Base-by-base conservation (phyloP, 1,139 yeast genomes). In the Suhomyces wounanorum region DNA sequence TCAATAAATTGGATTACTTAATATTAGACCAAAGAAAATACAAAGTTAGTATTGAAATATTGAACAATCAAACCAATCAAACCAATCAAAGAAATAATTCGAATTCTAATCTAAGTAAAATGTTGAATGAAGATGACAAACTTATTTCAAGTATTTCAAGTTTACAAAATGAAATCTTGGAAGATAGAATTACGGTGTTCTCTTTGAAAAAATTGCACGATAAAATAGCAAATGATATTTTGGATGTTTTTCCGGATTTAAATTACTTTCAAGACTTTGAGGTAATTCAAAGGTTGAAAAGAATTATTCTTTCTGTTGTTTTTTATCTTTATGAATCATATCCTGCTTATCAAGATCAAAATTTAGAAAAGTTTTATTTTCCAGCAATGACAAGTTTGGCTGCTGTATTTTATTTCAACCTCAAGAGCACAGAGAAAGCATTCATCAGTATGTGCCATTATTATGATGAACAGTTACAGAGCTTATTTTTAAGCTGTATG, bases 361-460 rank as follows among this genome's bases (percentile, higher is more conserved):
- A 47, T 23, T 44, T 51, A 35, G 42, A 50, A 11, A 49, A 40
- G 17, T 59, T 52, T 50, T 68, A 67, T 51, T 58, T 62, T 42
- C 59, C 66, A 4, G 71, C 72, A 2, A 52, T 73, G 45, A 56
- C 56, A 40, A 57, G 67, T 23, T 59, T 82, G 41, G 73, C 76
- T 0, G 82, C 81, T 0, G 62, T 79, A 0, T 61, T 82, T 18
- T 67, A 75, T 40, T 67, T 70, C 50, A 69, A 73, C 51, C 66
- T 73, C 51, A 66, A 67, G 39, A 65, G 74, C 45, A 55, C 65
- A 11, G 59, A 64, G 37, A 71, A 71, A 37, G 70, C 87, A 0
- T 75, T 84, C 48, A 63, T 68, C 1, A 72, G 79, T 14, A 63
- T 84, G 38, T 68, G 79, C 40, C 78, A 78, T 41, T 55, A 83